Base-by-base conservation (phyloP, 2,329 filamentous ascomycete species). In the Neoascochyta sp. region DNA sequence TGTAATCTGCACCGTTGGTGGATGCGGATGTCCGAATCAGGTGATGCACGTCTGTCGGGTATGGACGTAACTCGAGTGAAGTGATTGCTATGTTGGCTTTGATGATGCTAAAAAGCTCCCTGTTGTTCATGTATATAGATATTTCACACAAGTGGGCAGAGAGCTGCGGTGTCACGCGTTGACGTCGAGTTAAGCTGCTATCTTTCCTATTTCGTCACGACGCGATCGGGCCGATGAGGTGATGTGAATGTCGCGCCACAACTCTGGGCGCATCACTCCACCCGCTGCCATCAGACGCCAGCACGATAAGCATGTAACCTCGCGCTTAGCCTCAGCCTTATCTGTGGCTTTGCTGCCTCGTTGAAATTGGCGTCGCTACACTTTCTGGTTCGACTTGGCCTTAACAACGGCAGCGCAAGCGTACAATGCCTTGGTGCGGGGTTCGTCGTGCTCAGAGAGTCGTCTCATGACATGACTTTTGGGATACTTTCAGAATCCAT, bases 201-300 rank as follows among this genome's bases (percentile, higher is more conserved):
- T 32, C 16, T 27, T 22, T 10, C 34, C 34, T 21, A 32, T 26
- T 32, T 18, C 32, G 35, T 42, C 39, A 37, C 34, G 39, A 39
- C 9, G 30, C 39, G 30, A 37, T 45, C 21, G 35, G 29, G 32
- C 31, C 21, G 31, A 38, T 31, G 31, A 16, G 28, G 16, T 34
- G 44, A 45, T 29, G 36, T 44, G 45, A 45, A 41, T 15, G 40
- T 47, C 42, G 45, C 47, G 47, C 47, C 47, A 52, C 43, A 36
- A 38, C 29, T 16, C 35, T 24, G 8, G 32, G 30, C 27, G 17
- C 36, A 27, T 51, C 49, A 52, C 39, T 36, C 45, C 49, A 50
- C 41, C 28, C 16, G 32, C 27, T 13, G 21, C 15, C 24, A 26
- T n/a, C n/a, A n/a, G n/a, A n/a, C 16, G 22, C 25, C 26, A 11